Conservation (phyloP, 164 flowering plant genomes). For the Vitis cinerea region DNA sequence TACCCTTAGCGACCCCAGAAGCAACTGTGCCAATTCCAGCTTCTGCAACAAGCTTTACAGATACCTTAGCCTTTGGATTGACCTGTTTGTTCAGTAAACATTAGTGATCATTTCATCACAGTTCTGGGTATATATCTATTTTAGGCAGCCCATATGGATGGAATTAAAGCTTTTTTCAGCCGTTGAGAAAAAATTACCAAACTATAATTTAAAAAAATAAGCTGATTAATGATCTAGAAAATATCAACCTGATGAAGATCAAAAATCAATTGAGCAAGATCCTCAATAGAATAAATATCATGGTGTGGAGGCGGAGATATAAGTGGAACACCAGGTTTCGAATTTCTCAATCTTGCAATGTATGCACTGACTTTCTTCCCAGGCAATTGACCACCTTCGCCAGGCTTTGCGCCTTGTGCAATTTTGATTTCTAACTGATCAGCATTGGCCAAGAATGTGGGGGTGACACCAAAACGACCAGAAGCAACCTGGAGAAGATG, state of each 20-base stretch:
- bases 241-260: conserved; percentile 94
- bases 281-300: conserved; percentile 98
- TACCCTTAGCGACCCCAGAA: conserved; percentile 99
- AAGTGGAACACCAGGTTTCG: conserved; percentile 99
- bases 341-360: conserved; percentile 92
- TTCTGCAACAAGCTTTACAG: conserved; percentile 99
- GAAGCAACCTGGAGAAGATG: conserved; percentile 82
- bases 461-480: conserved; percentile 99
- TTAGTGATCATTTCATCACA: not conserved
- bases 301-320: conserved; percentile 99
- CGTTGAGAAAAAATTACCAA: too few species aligned
- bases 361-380: conserved; percentile 99
- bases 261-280: conserved; percentile 94
- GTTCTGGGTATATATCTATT: not conserved
- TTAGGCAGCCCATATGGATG: too few species aligned
- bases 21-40: conserved; percentile 99
- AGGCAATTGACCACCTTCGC: conserved; percentile 99
- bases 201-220: not conserved
- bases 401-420: conserved; percentile 99
- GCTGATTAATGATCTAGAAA: conserved; percentile 5
- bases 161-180: too few species aligned
- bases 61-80: conserved; percentile 96
- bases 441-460: conserved; percentile 96
- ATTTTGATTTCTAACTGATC: conserved; percentile 97
- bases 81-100: conserved; percentile 47